Evolutionary conservation across 768 basidiomycete species (phyloP), one percentile per base, ranked within the genome.

Genomic region (Mycena filopes): DNA sequence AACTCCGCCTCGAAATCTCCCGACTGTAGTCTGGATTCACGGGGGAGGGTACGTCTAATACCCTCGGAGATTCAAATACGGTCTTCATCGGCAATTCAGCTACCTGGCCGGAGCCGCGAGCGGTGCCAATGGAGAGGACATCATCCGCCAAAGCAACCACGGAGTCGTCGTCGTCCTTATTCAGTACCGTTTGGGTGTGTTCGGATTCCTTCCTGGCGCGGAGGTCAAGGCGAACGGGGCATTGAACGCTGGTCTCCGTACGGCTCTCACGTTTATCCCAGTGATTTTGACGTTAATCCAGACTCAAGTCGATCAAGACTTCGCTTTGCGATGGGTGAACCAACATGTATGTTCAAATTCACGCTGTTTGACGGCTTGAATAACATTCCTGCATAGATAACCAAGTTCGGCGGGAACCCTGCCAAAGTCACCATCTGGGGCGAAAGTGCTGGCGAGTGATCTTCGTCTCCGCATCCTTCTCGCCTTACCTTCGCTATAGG

Each of bases 11-110:
- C 70, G 72, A 28, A 55, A 75, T 8, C 69, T 81, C 1, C 83
- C 83, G 10, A 80, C 81, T 4, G 72, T 84, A 3, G 75, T 84
- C 40, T 84, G 79, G 79, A 83, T 84, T 16, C 80, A 83, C 64
- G 81, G 81, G 76, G 82, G 56, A 57, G 74, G 65, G 15, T 65
- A 23, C 8, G 38, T 18, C 28, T 56, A 31, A 41, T 38, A 4
- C 20, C 7, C 20, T 7, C n/a, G 25, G 18, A 13, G 16, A 10
- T 33, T 33, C 7, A 12, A 6, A 6, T 20, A 47, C 40, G 20
- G 51, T 47, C 31, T 47, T 25, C 41, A 29, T 26, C 56, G 21
- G 23, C 25, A 48, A 49, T 75, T 75, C 31, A 79, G 80, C 12
- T 82, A 82, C 48, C 63, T 75, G 4, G 55, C 49, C 2, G 79